Evolutionary conservation across 1,284 basidiomycete genomes (phyloP), one percentile per base, ranked within the genome.

Genomic region (Peniophora sp.): DNA sequence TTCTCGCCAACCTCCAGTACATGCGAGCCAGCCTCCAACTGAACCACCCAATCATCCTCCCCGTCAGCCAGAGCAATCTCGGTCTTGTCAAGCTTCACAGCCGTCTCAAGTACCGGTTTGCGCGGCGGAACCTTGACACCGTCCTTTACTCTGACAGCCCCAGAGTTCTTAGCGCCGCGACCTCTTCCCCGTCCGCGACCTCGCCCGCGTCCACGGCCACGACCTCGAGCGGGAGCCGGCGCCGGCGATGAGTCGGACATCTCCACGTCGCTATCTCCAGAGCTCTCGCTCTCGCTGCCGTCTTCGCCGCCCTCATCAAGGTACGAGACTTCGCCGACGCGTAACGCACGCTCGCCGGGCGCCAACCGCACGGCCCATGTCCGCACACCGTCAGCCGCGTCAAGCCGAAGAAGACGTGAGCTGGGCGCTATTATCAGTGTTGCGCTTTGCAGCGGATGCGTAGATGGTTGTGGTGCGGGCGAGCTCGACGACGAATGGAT

Each of bases 1-100:
- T 74, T 77, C 67, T 85, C 84, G 17, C 85, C 83, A n/a, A 88
- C 65, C 62, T 88, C 85, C 36, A 88, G 59, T 14, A 77, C 64
- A 56, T 77, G 84, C 16, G 67, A 59, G 3, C 85, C 85, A 6
- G 69, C 59, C 2, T 73, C 69, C 17, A 85, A 61, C 17, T 73
- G 71, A 17, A 84, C 63, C 55, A 73, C 71, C 85, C 85, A 87
- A 66, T 65, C 47, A 64, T 67, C 49, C 60, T 59, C 49, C 51
- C 53, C 50, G 73, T 54, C 52, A 58, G 58, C 44, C 50, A 56
- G 58, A 70, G 72, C 79, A 32, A 66, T 38, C 12, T 58, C 49
- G 2, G 56, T 50, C 20, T 60, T 59, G 51, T 69, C 66, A 35
- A 68, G 56, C 56, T 60, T 64, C 35, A 67, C 61, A 47, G 62